phyloP scores from a whole-genome alignment of 2,329 filamentous ascomycete genomes.

The Neofusicoccum sp. region DNA sequence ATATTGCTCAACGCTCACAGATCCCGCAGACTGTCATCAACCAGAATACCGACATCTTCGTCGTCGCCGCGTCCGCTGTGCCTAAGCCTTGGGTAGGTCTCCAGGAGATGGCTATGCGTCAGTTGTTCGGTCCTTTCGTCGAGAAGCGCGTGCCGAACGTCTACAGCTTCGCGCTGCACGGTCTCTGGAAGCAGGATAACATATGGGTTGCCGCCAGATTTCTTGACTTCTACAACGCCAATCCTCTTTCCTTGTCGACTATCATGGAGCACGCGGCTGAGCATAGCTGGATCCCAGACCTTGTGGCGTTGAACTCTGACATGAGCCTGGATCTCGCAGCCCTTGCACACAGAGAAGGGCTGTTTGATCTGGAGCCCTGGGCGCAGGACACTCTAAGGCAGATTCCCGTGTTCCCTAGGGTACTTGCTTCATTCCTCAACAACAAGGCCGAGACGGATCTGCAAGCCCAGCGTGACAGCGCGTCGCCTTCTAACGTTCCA shows the following conservation, averaged over 20 bases:
- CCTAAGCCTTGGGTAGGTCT: conserved; percentile 73
- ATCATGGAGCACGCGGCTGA: conserved; percentile 79
- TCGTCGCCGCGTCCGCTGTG: conserved; percentile 74
- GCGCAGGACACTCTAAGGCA: conserved; percentile 66
- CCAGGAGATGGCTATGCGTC: conserved; percentile 71
- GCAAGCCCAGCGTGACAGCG: conserved; percentile 69
- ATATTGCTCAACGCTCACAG: conserved; percentile 53
- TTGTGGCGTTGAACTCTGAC: conserved; percentile 75
- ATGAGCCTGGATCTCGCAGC: conserved; percentile 87
- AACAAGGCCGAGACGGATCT: conserved; percentile 83
- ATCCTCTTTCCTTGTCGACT: conserved; percentile 64
- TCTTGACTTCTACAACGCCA: conserved; percentile 70
- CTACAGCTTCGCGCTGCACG: conserved; percentile 85
- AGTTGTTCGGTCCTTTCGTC: conserved; percentile 80
- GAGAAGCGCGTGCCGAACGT: conserved; percentile 68
- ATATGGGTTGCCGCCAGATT: conserved; percentile 81
- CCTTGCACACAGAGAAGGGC: conserved; percentile 74
- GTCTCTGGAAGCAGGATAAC: conserved; percentile 86
- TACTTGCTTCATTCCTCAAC: conserved; percentile 75
- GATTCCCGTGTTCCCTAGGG: conserved; percentile 65
- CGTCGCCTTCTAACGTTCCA: conserved; percentile 66
- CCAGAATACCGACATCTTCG: conserved; percentile 74
- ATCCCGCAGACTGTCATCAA: conserved; percentile 63
- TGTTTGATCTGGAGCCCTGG: conserved; percentile 81
- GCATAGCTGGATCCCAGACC: conserved; percentile 78